Evolutionary conservation across 257 asterid genomes (phyloP), one percentile per base, ranked within the genome.

Genomic region (Petunia secreta): DNA sequence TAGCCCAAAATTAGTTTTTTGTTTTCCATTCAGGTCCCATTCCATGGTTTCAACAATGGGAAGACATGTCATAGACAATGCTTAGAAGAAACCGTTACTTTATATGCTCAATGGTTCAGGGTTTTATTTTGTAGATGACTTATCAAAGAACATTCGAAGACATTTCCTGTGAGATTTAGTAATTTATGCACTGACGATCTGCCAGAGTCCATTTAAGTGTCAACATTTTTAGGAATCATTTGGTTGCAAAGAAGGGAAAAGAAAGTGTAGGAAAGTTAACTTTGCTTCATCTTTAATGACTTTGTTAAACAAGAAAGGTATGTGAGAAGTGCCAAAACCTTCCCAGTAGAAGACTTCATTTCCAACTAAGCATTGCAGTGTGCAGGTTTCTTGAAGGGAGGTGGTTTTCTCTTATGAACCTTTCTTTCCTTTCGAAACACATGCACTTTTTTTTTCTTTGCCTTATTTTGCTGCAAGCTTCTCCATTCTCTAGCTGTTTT

Each of bases 321-420:
- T 69, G 76, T 14, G 14, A 69, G 76, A 46, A 69, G 41, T 69
- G 58, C 58, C 58, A 69, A 68, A 68, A 69, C 68, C 68, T 63
- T 63, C 43, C 68, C 43, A 36, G 43, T 36, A 63, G 43, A 36
- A 63, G 68, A 63, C 68, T 63, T 63, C 5, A 52, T 5, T 69
- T 16, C 75, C 58, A 44, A 46, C 41, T 16, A 8, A 68, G 40
- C 57, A 54, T 16, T 68, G 75, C 39, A n/a, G 43, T 8, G 43
- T 68, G 43, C 40, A 9, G 75, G 37, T 13, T 41, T 67, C 25
- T 41, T 41, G 75, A 67, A 6, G 75, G 39, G 77, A 71, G 77
- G 43, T 71, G 59, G 25, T 25, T 34, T 54, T 71, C 48, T 71
- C 59, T 48, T 25, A 68, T 68, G 10, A 14, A 44, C 75, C 15